Evolutionary conservation across 1,139 yeast species (phyloP), one percentile per base, ranked within the genome.

Genomic region (Sugiyamaella xylanicola): DNA sequence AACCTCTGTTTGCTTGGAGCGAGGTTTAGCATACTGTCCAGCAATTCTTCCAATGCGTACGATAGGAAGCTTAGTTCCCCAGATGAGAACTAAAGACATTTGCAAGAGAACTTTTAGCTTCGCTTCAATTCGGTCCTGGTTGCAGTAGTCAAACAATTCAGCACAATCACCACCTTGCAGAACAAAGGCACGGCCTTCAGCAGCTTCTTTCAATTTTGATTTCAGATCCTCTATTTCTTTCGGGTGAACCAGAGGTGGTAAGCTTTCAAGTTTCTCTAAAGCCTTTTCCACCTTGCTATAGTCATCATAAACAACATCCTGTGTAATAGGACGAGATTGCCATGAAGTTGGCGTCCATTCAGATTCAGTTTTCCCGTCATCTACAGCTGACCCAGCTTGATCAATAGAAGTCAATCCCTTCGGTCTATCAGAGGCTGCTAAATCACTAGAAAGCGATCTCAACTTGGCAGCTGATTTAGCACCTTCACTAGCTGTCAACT

Each of bases 131-230:
- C 68, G 60, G 50, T 73, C 76, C 48, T 71, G 74, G 55, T 70
- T 71, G 64, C 79, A 76, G 61, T 75, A 74, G 58, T 73, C 77
- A 59, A 75, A 75, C 41, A 75, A 66, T 60, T 75, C 79, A 7
- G 79, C 79, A 55, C 79, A 75, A 61, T 75, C 79, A n/a, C 79
- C 79, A 11, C 79, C 79, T 57, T 75, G 79, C 15, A 75, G 66
- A 40, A 75, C 69, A 57, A 75, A 75, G 11, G 78, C 77, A 56
- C 72, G 69, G 27, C 79, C 79, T 19, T 72, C 68, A 4, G 78
- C 75, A 0, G 78, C 79, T 43, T 72, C 73, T 29, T 66, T 66
- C 25, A 75, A 70, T 59, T 70, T 70, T 13, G 57, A 22, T 54
- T 69, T 67, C 45, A 75, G 63, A 7, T 59, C 59, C 56, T 72